Base-by-base conservation (phyloP, 768 basidiomycete genomes). In the Collybia sordida region DNA sequence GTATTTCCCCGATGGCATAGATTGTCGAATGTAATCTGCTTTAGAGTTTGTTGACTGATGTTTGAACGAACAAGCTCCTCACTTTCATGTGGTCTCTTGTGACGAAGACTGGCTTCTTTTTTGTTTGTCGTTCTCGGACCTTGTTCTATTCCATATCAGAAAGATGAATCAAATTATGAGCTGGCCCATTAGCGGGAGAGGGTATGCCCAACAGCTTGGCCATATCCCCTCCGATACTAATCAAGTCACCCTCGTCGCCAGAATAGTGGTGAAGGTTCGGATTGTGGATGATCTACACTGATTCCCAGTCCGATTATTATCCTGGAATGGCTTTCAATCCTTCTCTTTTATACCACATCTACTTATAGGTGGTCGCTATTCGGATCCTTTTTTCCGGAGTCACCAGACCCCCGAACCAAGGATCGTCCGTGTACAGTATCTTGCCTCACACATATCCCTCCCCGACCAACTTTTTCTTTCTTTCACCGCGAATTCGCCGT, bases 251-350 rank as follows among this genome's bases (percentile, higher is more conserved):
- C 14, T 12, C 21, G 19, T 45, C 53, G 53, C 53, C 42, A 42
- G 36, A 50, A 50, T 36, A 50, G 14, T 54, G 53, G 53, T 45
- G 53, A 54, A 54, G 53, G 17, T 39, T 54, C 53, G 53, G 53
- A 36, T 42, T 3, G 4, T 15, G 9, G 14, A 31, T 7, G 31
- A 31, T 31, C 3, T 31, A 14, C 31, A 31, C 14, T 31, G 14
- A 31, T 12, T 14, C 31, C 11, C 14, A 31, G 14, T 31, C 50
- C 50, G 50, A 51, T 45, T 51, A 51, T 51, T 51, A 18, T 38
- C 49, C 49, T 35, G 15, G 23, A 17, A 2, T 3, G 23, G 24
- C 31, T 28, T 23, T 6, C 31, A 25, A 19, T 18, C 15, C 8
- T 4, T 18, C 41, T 36, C 22, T 25, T 18, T 38, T 17, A 28